Evolutionary conservation across 495 filamentous ascomycete species (phyloP), one percentile per base, ranked within the genome.

Genomic region (Penicillium goetzii): DNA sequence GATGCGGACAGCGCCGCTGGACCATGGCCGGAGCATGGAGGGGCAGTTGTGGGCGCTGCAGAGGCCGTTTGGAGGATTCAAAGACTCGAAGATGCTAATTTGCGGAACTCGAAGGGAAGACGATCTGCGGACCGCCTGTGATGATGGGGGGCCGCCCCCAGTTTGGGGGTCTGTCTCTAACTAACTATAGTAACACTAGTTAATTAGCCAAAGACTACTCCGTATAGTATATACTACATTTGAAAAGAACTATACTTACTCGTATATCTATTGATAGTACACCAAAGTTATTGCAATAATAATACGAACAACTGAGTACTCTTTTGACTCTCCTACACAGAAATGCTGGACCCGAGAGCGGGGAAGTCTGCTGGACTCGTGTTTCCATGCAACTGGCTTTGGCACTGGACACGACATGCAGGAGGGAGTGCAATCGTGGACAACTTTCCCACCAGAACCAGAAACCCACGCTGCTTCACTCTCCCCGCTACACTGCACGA

Each of bases 11-110:
- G 71, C 68, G 68, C 76, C 69, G 61, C 69, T 64, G 49, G 73
- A 62, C 68, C 76, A 74, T 75, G 73, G 59, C 59, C 72, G 77
- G 50, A 80, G 74, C 77, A 78, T 78, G 59, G 62, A 53, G 58
- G 56, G 45, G 58, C 9, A 55, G 30, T 11, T n/a, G n/a, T 40
- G 30, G 53, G 56, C 58, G 54, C 32, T 43, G 52, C 52, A 55
- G 19, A 23, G 19, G 33, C 30, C 52, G 30, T 21, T 19, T 15
- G 26, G 11, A 12, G 34, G 19, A 11, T n/a, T 23, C 1, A 23
- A 25, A 2, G 12, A 15, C 15, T 3, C 15, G 7, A 41, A 17
- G 38, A n/a, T 41, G 15, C 17, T 40, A 14, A 41, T 32, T 32
- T 32, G 30, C 30, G 5, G 30, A 32, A 32, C 30, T 32, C 30